A percentile compares a stretch with the other conserved stretches of the same genome.
Evolutionary conservation across 2,329 filamentous ascomycete genomes (phyloP).

Genomic region (Fusarium gaditjirri): DNA sequence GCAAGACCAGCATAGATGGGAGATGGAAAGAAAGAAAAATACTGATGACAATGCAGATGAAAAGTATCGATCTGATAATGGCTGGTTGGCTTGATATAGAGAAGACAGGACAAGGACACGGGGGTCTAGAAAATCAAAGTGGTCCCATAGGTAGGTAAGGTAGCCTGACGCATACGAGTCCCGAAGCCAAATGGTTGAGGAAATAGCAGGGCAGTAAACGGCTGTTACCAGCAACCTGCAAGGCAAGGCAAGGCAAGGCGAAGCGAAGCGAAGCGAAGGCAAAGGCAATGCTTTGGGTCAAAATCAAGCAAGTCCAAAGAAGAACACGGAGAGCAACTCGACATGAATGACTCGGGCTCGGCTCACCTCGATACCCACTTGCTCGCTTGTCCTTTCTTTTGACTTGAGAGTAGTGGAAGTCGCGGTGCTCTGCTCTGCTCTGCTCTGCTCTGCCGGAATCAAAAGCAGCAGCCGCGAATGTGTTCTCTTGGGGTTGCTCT

Average conservation of each 20-base stretch:
- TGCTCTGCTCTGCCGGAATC: constrained; percentile 20
- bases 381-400: constrained; percentile 33
- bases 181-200: constrained; percentile 17
- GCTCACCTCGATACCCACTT: constrained; percentile 46
- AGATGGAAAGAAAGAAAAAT: constrained; percentile 29
- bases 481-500: constrained; percentile 24
- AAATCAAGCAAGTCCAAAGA: constrained; percentile 32
- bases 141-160: constrained; percentile 25
- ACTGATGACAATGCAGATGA: constrained; percentile 16
- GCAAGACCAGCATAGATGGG: constrained; percentile 13
- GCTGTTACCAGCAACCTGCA: constrained; percentile 48
- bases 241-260: constrained; percentile 9
- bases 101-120: constrained; percentile 35
- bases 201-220: constrained; percentile 34
- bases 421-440: constrained; percentile 29
- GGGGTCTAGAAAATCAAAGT: constrained; percentile 38
- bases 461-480: constrained; percentile 20
- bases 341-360: constrained; percentile 49
- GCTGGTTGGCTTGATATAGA: constrained; percentile 29
- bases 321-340: constrained; percentile 44
- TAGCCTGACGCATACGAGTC: constrained; percentile 21
- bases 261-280: neutral
- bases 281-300: constrained; percentile 16
- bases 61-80: constrained; percentile 36
- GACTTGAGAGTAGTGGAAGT: constrained; percentile 23